Percentiles rank a stretch among this genome's conserved stretches.
Evolutionary conservation across 2,329 filamentous ascomycete genomes (phyloP).

Genomic region (Cordyceps cateniannulata): DNA sequence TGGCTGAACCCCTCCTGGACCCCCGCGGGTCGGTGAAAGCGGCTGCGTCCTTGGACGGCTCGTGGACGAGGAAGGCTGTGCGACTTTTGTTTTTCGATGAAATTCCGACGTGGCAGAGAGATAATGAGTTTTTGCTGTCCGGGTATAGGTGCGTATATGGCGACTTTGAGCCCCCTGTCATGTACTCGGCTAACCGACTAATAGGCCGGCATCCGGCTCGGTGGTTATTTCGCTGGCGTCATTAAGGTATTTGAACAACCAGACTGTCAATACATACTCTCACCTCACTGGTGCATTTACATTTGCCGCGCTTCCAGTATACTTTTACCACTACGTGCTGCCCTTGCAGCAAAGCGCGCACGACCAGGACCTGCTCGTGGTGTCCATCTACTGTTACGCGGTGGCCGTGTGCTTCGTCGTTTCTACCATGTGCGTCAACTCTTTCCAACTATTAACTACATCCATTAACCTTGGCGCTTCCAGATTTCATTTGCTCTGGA

Average conservation of each 20-base stretch:
- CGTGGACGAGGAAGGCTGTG: too few relatives aligned
- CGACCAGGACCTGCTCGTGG: conserved; percentile 11
- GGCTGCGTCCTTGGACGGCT: too few relatives aligned
- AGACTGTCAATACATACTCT: conserved; percentile 11
- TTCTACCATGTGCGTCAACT: conserved; percentile 14
- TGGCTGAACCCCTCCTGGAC: too few relatives aligned
- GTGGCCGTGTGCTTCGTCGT: too few relatives aligned
- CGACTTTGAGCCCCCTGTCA: too few relatives aligned
- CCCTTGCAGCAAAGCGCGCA: not conserved
- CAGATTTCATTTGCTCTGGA: conserved; percentile 8
- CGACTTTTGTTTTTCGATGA: too few relatives aligned
- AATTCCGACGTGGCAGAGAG: too few relatives aligned
- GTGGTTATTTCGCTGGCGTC: conserved; percentile 1
- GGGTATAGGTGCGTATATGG: conserved; percentile 1
- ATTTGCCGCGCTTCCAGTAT: conserved; percentile 6
- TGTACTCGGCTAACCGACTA: too few relatives aligned
- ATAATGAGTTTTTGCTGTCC: conserved; percentile 12
- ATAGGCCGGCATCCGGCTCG: conserved; percentile 12
- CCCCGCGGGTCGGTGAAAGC: too few relatives aligned
- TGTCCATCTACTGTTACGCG: conserved; percentile 15
- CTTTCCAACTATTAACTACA: not conserved
- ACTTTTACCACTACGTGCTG: conserved; percentile 6
- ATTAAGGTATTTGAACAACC: conserved; percentile 15
- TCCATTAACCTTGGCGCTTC: too few relatives aligned
- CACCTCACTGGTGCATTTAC: conserved; percentile 13